phyloP scores from a whole-genome alignment of 2,329 filamentous ascomycete genomes.

The Cladosporium colombiae region DNA sequence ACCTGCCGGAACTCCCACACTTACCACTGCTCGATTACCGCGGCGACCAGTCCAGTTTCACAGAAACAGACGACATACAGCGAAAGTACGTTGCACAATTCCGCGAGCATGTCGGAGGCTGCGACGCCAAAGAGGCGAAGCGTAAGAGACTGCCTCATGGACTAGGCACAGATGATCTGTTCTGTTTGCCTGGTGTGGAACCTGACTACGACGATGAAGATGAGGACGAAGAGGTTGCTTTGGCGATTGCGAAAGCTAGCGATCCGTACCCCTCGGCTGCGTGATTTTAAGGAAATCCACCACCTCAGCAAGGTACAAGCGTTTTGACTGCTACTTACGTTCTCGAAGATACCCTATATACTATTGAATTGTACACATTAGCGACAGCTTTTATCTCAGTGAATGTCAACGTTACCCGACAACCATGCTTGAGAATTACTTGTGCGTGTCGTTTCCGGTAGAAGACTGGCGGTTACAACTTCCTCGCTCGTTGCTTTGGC shows the following conservation, averaged over 20 bases:
- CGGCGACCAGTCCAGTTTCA: slow-evolving; percentile 50
- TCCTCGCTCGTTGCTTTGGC: not conserved
- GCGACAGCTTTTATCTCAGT: not conserved
- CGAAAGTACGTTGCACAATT: slow-evolving; percentile 60
- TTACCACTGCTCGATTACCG: slow-evolving; percentile 66
- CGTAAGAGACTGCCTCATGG: slow-evolving; percentile 38
- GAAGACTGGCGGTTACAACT: not conserved
- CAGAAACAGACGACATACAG: slow-evolving; percentile 49
- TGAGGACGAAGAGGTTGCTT: slow-evolving; percentile 18
- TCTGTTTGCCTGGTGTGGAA: slow-evolving; percentile 54
- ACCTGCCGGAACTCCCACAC: slow-evolving; percentile 50
- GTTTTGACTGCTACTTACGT: not conserved
- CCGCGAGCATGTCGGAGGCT: slow-evolving; percentile 67
- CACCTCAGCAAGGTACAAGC: not conserved
- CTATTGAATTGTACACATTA: not conserved
- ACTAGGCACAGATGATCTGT: slow-evolving; percentile 59
- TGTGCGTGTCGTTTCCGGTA: not conserved
- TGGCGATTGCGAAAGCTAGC: slow-evolving; percentile 17
- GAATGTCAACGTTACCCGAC: not conserved
- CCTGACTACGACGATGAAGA: slow-evolving; percentile 28
- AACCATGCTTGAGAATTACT: not conserved
- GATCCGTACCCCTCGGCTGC: slow-evolving; percentile 1
- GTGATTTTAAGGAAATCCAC: not conserved
- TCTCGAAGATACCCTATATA: slow-evolving; percentile 17
- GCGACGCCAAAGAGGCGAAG: slow-evolving; percentile 45